Conservation (phyloP, 2,329 filamentous ascomycete species). For the Ceratocystis diversiconidia region DNA sequence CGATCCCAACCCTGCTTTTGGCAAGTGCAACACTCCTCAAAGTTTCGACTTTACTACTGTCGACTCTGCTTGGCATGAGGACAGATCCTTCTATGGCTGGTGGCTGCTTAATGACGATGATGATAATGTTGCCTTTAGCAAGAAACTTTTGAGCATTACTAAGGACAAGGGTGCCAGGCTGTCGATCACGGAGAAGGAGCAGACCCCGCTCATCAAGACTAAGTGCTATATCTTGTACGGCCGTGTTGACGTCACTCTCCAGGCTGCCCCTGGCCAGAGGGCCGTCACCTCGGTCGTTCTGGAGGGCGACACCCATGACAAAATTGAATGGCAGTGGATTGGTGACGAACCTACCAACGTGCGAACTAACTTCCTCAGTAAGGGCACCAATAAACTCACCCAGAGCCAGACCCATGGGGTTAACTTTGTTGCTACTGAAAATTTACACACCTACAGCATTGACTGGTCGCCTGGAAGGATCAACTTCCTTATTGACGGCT, state of each 20-base stretch:
- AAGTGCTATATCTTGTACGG: constrained; percentile 81
- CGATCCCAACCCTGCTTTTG: constrained; percentile 51
- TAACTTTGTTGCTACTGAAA: constrained; percentile 26
- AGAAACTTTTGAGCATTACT: constrained; percentile 22
- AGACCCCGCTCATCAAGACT: constrained; percentile 48
- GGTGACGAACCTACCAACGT: constrained; percentile 54
- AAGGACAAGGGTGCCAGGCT: constrained; percentile 24
- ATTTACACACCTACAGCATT: constrained; percentile 50
- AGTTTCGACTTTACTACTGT: constrained; percentile 51
- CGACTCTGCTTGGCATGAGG: constrained; percentile 28
- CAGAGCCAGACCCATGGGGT: constrained; percentile 38
- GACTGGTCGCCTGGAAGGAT: constrained; percentile 49
- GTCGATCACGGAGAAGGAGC: constrained; percentile 43
- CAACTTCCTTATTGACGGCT: constrained; percentile 45
- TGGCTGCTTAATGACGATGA: constrained; percentile 21
- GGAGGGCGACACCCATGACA: constrained; percentile 62
- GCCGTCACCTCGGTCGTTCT: constrained; percentile 69
- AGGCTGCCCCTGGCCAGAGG: constrained; percentile 56
- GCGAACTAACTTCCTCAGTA: constrained; percentile 72
- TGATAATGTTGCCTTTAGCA: constrained; percentile 25
- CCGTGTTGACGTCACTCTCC: constrained; percentile 53
- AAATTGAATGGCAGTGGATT: constrained; percentile 60
- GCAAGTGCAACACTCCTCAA: constrained; percentile 27
- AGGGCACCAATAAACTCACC: constrained; percentile 42
- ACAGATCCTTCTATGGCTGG: constrained; percentile 21